Evolutionary conservation across 2,329 filamentous ascomycete genomes (phyloP).

Genomic region (Paecilomyces niveus): DNA sequence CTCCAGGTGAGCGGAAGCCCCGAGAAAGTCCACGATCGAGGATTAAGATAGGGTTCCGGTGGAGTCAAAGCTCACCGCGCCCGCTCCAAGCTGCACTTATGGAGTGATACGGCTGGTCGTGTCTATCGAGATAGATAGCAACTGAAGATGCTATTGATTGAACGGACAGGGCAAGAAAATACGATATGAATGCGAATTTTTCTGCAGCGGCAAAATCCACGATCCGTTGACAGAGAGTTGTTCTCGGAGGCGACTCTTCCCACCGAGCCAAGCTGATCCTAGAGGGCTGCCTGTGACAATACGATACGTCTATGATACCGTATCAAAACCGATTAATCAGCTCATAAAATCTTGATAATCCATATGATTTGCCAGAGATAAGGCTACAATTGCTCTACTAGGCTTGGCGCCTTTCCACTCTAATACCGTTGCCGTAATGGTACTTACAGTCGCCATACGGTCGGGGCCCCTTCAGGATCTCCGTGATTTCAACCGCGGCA

Average conservation of each 20-base stretch:
- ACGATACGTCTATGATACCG: not conserved
- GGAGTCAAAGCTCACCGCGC: slow-evolving; percentile 6
- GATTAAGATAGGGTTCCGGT: slow-evolving; percentile 12
- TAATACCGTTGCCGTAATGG: not conserved
- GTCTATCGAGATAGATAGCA: not conserved
- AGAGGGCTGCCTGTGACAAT: not conserved
- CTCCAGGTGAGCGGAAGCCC: not conserved
- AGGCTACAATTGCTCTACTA: not conserved
- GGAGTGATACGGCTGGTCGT: not conserved
- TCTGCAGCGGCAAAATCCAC: not conserved
- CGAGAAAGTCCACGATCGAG: not conserved
- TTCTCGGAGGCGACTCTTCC: not conserved
- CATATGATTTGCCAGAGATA: not conserved
- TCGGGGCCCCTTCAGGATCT: not conserved
- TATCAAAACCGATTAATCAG: not conserved
- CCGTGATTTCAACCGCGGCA: not conserved
- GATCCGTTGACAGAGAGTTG: not conserved
- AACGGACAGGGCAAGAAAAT: not conserved
- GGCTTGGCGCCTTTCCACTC: not conserved
- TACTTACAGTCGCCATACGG: not conserved
- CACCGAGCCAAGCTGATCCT: not conserved
- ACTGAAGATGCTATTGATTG: not conserved
- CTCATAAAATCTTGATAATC: not conserved
- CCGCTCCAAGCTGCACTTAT: not conserved
- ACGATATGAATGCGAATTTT: not conserved